These are phyloP conservation scores for Calocera cornea DNA, from an alignment of 768 basidiomycete species.

Conservation along the genomic window DNA sequence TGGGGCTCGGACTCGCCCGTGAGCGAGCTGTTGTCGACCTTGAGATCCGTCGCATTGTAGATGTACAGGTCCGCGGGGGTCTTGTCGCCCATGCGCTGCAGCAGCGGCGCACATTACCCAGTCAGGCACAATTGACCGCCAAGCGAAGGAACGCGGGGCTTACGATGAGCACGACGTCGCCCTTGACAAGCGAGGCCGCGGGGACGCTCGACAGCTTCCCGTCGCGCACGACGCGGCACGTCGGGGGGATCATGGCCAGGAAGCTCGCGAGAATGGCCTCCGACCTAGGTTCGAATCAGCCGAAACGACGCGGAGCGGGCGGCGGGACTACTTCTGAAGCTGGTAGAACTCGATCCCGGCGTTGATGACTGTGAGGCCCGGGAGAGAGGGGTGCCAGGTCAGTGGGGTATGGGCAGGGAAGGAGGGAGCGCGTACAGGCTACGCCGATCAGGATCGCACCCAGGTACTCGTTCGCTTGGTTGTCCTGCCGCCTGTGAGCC, in stretches of 20 bases:
- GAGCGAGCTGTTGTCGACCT: conserved; percentile 57
- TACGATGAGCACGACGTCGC: conserved; percentile 51
- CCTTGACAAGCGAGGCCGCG: conserved; percentile 49
- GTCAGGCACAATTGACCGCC: neutral
- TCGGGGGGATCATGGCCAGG: conserved; percentile 59
- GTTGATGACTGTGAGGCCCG: conserved; percentile 33
- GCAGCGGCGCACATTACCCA: neutral
- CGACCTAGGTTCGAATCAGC: conserved; percentile 21
- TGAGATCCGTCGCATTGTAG: conserved; percentile 47
- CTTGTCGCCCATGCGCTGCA: conserved; percentile 52
- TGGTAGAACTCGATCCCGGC: conserved; percentile 58
- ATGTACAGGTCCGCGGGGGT: conserved; percentile 50
- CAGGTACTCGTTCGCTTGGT: conserved; percentile 54
- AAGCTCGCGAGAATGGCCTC: conserved; percentile 60
- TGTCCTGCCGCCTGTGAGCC: conserved; percentile 28
- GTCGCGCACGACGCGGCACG: conserved; percentile 49
- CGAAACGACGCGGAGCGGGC: neutral
- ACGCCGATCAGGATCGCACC: conserved; percentile 55
- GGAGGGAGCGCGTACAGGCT: conserved; percentile 26
- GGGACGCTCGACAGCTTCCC: conserved; percentile 41
- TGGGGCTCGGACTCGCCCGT: conserved; percentile 62
- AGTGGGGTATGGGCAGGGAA: neutral
- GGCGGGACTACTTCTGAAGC: conserved; percentile 38
- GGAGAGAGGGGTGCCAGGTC: no score
- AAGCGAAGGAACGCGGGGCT: conserved; percentile 11